These are phyloP conservation scores for Monilinia laxa DNA, from an alignment of 2,329 filamentous ascomycete species.

Conservation along the genomic window DNA sequence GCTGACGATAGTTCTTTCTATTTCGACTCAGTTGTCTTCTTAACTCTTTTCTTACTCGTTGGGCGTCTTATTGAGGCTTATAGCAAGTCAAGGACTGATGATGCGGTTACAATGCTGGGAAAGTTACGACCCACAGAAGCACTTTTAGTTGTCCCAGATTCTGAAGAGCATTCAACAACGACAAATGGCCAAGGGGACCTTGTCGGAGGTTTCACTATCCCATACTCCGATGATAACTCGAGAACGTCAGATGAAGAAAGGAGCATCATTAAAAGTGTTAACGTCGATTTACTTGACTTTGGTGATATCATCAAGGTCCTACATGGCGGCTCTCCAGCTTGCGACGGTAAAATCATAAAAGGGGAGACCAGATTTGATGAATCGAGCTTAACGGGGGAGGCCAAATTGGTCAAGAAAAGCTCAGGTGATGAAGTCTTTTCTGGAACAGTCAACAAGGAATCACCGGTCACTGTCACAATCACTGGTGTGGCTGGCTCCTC, in stretches of 20 bases:
- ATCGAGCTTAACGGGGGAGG: slow-evolving; percentile 83
- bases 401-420: slow-evolving; percentile 62
- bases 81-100: slow-evolving; percentile 86
- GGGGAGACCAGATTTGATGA: slow-evolving; percentile 77
- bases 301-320: slow-evolving; percentile 73
- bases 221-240: slow-evolving; percentile 33
- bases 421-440: slow-evolving; percentile 66
- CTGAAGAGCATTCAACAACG: slow-evolving; percentile 13
- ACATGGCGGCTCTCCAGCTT: slow-evolving; percentile 79
- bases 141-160: slow-evolving; percentile 57
- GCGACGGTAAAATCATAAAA: slow-evolving; percentile 68
- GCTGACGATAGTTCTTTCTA: slow-evolving; percentile 60
- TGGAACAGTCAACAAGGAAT: slow-evolving; percentile 71
- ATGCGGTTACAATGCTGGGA: slow-evolving; percentile 77
- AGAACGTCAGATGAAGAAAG: slow-evolving; percentile 17
- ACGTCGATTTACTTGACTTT: slow-evolving; percentile 63
- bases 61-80: slow-evolving; percentile 80
- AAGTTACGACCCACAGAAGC: slow-evolving; percentile 77
- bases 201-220: slow-evolving; percentile 52
- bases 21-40: slow-evolving; percentile 89
- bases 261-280: slow-evolving; percentile 28
- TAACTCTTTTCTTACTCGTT: slow-evolving; percentile 81
- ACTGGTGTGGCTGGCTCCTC: slow-evolving; percentile 66
- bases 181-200: slow-evolving; percentile 21
- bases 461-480: slow-evolving; percentile 61